phyloP scores from a whole-genome alignment of 1,284 basidiomycete genomes.

The Sanghuangporus weigelae region DNA sequence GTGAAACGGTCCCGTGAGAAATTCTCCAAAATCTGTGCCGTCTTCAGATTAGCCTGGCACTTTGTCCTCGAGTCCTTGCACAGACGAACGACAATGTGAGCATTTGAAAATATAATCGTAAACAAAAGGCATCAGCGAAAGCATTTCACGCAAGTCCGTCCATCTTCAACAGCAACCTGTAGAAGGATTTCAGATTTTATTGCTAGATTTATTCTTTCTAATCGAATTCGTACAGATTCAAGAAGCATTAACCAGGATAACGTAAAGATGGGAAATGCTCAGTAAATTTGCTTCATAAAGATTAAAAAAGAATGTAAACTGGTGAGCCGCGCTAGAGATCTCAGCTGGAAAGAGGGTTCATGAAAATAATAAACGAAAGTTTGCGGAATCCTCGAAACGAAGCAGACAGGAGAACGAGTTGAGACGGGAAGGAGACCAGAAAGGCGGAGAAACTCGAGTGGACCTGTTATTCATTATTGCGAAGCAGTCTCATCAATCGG shows the following conservation, averaged over 20 bases:
- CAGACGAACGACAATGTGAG: too few relatives aligned
- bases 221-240: not conserved
- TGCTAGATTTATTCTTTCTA: not conserved
- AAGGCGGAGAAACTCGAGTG: not conserved
- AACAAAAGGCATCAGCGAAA: too few relatives aligned
- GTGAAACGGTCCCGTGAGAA: too few relatives aligned
- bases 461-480: constrained; percentile 4
- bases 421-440: not conserved
- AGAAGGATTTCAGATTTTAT: not conserved
- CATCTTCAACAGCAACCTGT: too few relatives aligned
- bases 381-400: not conserved
- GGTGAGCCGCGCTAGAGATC: not conserved
- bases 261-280: not conserved
- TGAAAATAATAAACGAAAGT: not conserved
- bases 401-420: not conserved
- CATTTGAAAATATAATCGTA: too few relatives aligned
- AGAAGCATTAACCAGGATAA: constrained; percentile 1
- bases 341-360: not conserved
- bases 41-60: too few relatives aligned
- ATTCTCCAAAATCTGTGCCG: too few relatives aligned
- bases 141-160: too few relatives aligned
- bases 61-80: too few relatives aligned
- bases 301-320: not conserved
- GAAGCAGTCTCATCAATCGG: not conserved
- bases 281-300: not conserved